phyloP scores from a whole-genome alignment of 164 flowering plant species.

The Cinnamomum micranthum region DNA sequence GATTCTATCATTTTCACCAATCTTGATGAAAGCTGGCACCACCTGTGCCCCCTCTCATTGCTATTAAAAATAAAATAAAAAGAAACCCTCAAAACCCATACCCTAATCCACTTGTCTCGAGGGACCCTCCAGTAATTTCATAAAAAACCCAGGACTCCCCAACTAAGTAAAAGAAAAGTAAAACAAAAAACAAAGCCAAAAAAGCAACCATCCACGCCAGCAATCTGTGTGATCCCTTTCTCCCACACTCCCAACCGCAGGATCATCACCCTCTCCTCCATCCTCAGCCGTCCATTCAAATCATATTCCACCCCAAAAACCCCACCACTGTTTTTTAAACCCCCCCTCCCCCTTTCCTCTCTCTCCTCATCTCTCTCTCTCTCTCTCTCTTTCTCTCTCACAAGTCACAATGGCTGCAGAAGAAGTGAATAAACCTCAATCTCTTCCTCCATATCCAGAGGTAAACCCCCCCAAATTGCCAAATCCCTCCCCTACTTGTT shows the following conservation, averaged over 20 bases:
- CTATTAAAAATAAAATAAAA: too few species aligned
- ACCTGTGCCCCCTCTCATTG: too few species aligned
- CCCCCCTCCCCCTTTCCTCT: constrained; percentile 23
- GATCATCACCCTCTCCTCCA: constrained; percentile 12
- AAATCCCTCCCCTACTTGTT: too few species aligned
- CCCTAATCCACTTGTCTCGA: too few species aligned
- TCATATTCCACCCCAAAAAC: not conserved
- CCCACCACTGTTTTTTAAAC: constrained; percentile 11
- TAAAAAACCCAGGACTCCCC: too few species aligned
- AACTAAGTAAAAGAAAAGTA: too few species aligned
- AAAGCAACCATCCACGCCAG: constrained; percentile 33
- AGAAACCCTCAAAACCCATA: too few species aligned
- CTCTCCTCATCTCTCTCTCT: not conserved
- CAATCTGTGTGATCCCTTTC: constrained; percentile 28
- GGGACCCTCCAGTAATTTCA: too few species aligned
- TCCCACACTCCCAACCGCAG: constrained; percentile 6
- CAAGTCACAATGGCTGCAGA: constrained; percentile 35
- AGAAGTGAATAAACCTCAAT: constrained; percentile 24
- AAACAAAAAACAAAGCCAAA: too few species aligned
- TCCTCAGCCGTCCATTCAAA: constrained; percentile 38
- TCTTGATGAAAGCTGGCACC: too few species aligned
- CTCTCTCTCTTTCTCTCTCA: constrained; percentile 5
- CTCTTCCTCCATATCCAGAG: constrained; percentile 45
- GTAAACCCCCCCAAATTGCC: constrained; percentile 16
- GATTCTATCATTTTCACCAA: too few species aligned